A percentile compares a stretch with the other conserved stretches of the same genome.
phyloP scores from a whole-genome alignment of 83 land plant species.

The Picea engelmannii region DNA sequence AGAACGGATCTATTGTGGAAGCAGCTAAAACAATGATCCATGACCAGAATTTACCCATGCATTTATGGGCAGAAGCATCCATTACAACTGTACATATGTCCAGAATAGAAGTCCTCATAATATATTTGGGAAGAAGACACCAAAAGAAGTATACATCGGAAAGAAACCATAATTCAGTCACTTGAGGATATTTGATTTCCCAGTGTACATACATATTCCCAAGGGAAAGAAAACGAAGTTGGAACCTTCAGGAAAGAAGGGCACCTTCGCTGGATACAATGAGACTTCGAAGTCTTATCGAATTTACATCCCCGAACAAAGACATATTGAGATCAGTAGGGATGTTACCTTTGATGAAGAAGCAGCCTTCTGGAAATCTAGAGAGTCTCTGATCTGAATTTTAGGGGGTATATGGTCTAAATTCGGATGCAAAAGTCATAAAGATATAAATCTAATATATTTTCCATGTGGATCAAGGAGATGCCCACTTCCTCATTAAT shows the following conservation, averaged over 20 bases:
- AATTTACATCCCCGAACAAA: neutral
- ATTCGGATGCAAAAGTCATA: too few relatives aligned
- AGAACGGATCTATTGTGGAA: neutral
- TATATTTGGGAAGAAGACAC: neutral
- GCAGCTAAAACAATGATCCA: neutral
- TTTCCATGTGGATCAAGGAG: too few relatives aligned
- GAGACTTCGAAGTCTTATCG: neutral
- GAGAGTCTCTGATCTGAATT: neutral
- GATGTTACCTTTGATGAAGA: neutral
- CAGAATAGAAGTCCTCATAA: neutral
- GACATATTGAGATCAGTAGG: neutral
- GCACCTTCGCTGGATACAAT: neutral
- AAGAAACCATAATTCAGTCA: neutral
- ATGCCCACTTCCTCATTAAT: too few relatives aligned
- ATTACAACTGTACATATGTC: neutral
- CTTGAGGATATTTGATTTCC: neutral
- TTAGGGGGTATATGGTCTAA: too few relatives aligned
- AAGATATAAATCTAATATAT: too few relatives aligned
- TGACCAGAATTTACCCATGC: neutral
- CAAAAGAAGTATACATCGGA: neutral
- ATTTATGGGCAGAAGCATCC: neutral
- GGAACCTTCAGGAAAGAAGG: neutral
- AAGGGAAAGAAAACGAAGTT: neutral
- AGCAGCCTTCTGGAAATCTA: neutral
- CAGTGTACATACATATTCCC: neutral